Conservation (phyloP, 148 eudicot genomes). For the Euryodendron excelsum region DNA sequence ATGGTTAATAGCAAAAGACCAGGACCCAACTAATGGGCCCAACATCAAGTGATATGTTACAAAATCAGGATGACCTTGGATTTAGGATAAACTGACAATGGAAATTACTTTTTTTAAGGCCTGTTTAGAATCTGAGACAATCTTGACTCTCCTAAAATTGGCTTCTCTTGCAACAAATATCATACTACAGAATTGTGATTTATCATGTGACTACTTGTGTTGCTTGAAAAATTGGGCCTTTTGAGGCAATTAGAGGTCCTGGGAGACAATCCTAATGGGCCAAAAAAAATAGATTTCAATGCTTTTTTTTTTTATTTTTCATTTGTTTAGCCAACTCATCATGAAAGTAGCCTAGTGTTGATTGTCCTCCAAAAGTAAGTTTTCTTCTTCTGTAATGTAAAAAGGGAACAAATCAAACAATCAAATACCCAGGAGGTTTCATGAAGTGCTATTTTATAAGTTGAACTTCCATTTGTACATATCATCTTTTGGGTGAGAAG, state of each 20-base stretch:
- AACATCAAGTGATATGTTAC: neutral
- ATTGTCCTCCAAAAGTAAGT: neutral
- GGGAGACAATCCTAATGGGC: neutral
- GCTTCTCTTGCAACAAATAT: neutral
- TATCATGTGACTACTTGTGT: neutral
- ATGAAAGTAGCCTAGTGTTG: neutral
- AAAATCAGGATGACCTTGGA: neutral
- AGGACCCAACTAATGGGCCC: neutral
- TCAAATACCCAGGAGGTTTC: neutral
- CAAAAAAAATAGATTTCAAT: neutral
- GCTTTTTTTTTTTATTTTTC: neutral
- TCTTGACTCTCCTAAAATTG: neutral
- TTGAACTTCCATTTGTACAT: neutral
- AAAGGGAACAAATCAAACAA: neutral
- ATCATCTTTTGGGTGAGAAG: neutral
- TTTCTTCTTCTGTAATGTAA: neutral
- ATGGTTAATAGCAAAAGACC: neutral
- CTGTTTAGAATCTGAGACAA: no score
- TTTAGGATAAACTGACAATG: neutral
- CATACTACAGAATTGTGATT: neutral
- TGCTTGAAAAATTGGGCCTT: neutral
- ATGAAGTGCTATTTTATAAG: neutral
- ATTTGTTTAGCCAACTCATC: neutral
- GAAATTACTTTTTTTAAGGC: neutral
- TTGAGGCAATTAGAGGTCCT: neutral